Evolutionary conservation across 78 protist species (phyloP).

Genomic region (Chrysochromulina parva): DNA sequence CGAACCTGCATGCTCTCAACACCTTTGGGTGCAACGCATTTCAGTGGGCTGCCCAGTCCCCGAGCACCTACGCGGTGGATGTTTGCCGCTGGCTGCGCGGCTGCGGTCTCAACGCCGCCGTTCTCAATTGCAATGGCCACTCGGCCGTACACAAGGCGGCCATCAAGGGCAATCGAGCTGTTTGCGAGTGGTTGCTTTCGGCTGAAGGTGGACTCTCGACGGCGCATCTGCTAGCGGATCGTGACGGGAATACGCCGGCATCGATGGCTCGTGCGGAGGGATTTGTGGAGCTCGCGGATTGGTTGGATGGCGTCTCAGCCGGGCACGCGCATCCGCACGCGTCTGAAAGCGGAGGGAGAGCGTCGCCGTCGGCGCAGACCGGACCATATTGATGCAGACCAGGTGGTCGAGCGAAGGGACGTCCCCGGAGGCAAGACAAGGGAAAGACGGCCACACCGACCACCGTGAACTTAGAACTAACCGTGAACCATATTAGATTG

Average conservation of each 20-base stretch:
- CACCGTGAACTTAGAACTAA: too few species aligned
- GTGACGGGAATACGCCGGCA: slow-evolving; percentile 11
- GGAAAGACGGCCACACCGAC: too few species aligned
- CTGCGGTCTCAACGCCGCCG: not conserved
- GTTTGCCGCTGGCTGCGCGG: not conserved
- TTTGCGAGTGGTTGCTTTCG: slow-evolving; percentile 12
- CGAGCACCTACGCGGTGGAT: not conserved
- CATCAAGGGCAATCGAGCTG: not conserved
- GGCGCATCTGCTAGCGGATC: not conserved
- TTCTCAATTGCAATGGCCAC: slow-evolving; percentile 20
- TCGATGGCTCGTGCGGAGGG: not conserved
- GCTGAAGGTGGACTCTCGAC: not conserved
- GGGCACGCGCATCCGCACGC: too few species aligned
- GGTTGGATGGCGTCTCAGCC: too few species aligned
- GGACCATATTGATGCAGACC: too few species aligned
- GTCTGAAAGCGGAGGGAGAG: too few species aligned
- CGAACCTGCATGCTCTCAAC: slow-evolving; percentile 11
- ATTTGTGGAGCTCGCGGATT: not conserved
- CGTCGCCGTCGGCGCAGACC: too few species aligned
- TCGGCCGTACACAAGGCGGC: slow-evolving; percentile 26
- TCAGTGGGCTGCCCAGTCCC: slow-evolving; percentile 37
- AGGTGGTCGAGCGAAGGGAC: too few species aligned
- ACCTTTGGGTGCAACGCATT: slow-evolving; percentile 32
- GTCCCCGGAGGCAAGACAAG: too few species aligned
- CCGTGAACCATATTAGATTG: too few species aligned